phyloP scores from a whole-genome alignment of 805 yeast species.

The Saccharomycopsis olivae region DNA sequence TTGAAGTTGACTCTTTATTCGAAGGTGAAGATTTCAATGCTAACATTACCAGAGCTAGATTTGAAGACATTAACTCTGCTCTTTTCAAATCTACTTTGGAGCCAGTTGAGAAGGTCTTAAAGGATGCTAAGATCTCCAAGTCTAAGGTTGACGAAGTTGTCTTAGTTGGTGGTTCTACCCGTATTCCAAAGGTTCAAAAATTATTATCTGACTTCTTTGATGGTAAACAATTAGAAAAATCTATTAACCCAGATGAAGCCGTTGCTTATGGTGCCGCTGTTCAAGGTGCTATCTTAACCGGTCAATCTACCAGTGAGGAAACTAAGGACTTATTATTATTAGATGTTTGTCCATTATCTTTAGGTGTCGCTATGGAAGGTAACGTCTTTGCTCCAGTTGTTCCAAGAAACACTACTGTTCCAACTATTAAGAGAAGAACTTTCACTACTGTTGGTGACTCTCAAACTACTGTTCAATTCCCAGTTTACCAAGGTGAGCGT shows the following conservation, averaged over 20 bases:
- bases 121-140: constrained; percentile 83
- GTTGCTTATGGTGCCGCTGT: constrained; percentile 99
- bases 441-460: constrained; percentile 98
- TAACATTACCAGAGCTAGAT: constrained; percentile 94
- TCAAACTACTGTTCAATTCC: constrained; percentile 98
- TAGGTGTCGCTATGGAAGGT: constrained; percentile 99
- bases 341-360: constrained; percentile 96
- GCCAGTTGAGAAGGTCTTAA: constrained; percentile 91
- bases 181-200: constrained; percentile 97
- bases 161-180: constrained; percentile 96
- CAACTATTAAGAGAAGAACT: constrained; percentile 97
- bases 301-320: constrained; percentile 79
- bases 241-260: constrained; percentile 98
- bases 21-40: constrained; percentile 95
- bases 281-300: constrained; percentile 97
- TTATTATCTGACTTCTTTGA: constrained; percentile 89
- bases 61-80: constrained; percentile 90
- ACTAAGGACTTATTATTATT: constrained; percentile 91
- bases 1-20: constrained; percentile 90
- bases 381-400: constrained; percentile 98
- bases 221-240: constrained; percentile 93
- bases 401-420: constrained; percentile 99
- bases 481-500: constrained; percentile 99
- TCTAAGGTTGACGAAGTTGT: constrained; percentile 87
- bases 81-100: constrained; percentile 87